These are phyloP conservation scores for Arthrinium phaeospermum DNA, from an alignment of 2,329 filamentous ascomycete species.

Conservation along the genomic window DNA sequence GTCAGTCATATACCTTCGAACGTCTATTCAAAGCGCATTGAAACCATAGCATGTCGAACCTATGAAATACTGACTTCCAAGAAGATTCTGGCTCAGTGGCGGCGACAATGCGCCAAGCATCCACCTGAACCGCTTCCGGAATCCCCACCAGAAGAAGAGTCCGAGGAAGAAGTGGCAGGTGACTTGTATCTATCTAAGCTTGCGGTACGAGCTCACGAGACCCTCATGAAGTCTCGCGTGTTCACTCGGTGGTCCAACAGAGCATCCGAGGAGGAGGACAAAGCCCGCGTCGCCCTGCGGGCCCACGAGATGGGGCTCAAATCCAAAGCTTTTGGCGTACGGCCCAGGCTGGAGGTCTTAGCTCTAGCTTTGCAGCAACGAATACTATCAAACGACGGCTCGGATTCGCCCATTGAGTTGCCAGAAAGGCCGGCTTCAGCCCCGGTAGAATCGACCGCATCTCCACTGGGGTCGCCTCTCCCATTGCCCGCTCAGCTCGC, in stretches of 20 bases:
- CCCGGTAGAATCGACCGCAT: background rate
- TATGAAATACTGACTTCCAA: conserved; percentile 34
- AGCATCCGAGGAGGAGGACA: conserved; percentile 35
- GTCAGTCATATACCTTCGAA: conserved; percentile 32
- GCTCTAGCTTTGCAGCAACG: conserved; percentile 19
- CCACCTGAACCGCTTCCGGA: conserved; percentile 22
- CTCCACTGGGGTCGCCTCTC: conserved; percentile 2
- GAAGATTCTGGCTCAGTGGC: conserved; percentile 34
- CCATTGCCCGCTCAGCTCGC: background rate
- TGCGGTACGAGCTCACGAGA: conserved; percentile 35
- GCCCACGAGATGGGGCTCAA: conserved; percentile 39
- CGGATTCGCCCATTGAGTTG: background rate
- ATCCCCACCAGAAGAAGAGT: conserved; percentile 24
- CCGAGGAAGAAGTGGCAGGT: conserved; percentile 21
- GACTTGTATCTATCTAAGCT: conserved; percentile 32
- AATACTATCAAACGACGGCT: conserved; percentile 15
- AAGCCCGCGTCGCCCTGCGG: conserved; percentile 34
- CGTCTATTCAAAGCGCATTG: conserved; percentile 39
- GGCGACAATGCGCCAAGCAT: conserved; percentile 28
- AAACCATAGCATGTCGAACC: conserved; percentile 35
- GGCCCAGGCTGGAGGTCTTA: conserved; percentile 21
- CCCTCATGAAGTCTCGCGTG: conserved; percentile 37
- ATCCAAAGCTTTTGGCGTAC: conserved; percentile 35
- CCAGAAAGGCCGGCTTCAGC: conserved; percentile 11
- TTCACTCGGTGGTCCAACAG: conserved; percentile 39